Evolutionary conservation across 352 stramenopile species (phyloP).

Genomic region (Lagenidium giganteum): DNA sequence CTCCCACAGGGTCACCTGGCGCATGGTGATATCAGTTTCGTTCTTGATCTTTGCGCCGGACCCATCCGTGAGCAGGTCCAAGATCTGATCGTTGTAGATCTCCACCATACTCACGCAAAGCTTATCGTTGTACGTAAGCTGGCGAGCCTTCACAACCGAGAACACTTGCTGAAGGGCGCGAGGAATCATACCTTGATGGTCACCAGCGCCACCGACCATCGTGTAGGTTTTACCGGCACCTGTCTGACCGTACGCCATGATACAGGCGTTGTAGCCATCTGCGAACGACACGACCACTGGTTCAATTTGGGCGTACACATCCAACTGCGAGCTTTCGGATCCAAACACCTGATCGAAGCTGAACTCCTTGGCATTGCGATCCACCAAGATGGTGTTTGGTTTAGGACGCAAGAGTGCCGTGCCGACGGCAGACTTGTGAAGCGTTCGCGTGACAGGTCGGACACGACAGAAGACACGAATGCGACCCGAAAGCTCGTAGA

Average conservation of each 20-base stretch:
- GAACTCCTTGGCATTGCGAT: constrained; percentile 91
- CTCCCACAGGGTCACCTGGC: constrained; percentile 48
- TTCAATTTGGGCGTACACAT: constrained; percentile 95
- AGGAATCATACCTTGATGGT: constrained; percentile 90
- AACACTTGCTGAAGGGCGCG: constrained; percentile 96
- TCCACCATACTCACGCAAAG: constrained; percentile 94
- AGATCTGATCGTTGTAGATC: constrained; percentile 95
- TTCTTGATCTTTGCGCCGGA: constrained; percentile 59
- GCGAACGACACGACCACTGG: constrained; percentile 94
- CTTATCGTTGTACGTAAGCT: constrained; percentile 64
- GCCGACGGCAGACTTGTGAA: constrained; percentile 4
- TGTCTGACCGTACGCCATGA: constrained; percentile 99
- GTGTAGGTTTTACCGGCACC: constrained; percentile 96
- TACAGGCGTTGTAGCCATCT: constrained; percentile 98
- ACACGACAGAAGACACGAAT: constrained; percentile 93
- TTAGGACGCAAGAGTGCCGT: constrained; percentile 72
- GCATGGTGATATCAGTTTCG: constrained; percentile 64
- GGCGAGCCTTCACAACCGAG: constrained; percentile 63
- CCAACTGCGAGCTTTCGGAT: constrained; percentile 81
- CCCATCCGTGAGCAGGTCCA: constrained; percentile 82
- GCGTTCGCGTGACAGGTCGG: constrained; percentile 41
- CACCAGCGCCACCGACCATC: constrained; percentile 85
- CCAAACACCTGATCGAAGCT: constrained; percentile 98
- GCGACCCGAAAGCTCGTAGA: constrained; percentile 89
- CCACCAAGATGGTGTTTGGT: constrained; percentile 85